phyloP scores from a whole-genome alignment of 2,329 filamentous ascomycete species.

The Lasiodiplodia sp. region DNA sequence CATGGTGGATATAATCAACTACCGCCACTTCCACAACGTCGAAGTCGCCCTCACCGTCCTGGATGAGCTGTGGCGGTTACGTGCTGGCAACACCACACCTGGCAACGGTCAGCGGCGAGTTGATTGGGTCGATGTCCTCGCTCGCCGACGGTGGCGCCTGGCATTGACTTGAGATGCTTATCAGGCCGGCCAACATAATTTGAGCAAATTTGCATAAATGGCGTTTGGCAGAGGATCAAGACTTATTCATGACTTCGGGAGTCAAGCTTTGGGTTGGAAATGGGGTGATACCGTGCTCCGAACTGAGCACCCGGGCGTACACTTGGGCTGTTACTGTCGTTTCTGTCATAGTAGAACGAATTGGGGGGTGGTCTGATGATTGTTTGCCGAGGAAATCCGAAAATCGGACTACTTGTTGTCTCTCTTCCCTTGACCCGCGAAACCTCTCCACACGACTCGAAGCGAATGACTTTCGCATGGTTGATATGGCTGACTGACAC shows the following conservation, averaged over 20 bases:
- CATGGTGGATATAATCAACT: conserved; percentile 26
- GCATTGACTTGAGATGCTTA: conserved; percentile 18
- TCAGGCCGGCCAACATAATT: not conserved
- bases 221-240: conserved; percentile 18
- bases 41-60: conserved; percentile 28
- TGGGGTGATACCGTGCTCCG: conserved; percentile 17
- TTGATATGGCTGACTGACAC: conserved; percentile 16
- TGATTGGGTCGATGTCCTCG: conserved; percentile 29
- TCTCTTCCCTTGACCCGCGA: not conserved
- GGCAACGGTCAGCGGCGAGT: conserved; percentile 10
- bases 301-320: conserved; percentile 4
- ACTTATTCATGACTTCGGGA: conserved; percentile 9
- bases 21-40: conserved; percentile 30
- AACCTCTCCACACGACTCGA: not conserved
- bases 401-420: conserved; percentile 1
- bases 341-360: not conserved
- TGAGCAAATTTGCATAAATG: not conserved
- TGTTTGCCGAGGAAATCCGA: conserved; percentile 7
- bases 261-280: conserved; percentile 4
- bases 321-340: conserved; percentile 4
- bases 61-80: conserved; percentile 29
- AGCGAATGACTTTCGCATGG: not conserved
- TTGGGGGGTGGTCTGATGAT: conserved; percentile 3
- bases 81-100: conserved; percentile 12
- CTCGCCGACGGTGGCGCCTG: conserved; percentile 23